phyloP scores from a whole-genome alignment of 768 basidiomycete genomes.

The Udeniomyces megalosporus region DNA sequence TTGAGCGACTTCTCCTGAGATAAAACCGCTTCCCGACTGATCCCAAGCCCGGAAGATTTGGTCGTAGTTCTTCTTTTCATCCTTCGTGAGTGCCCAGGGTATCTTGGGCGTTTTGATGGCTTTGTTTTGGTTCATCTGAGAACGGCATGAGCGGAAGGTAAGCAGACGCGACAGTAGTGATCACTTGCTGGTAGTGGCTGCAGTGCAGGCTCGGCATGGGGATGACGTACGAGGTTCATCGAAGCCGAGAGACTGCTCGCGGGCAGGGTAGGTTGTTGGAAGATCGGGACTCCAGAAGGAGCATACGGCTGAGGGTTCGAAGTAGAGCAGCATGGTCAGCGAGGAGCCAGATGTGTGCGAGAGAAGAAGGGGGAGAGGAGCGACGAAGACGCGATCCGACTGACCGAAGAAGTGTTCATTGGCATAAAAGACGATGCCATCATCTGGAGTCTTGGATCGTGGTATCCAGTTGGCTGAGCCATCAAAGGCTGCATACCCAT shows the following conservation, averaged over 20 bases:
- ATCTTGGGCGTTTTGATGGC: conserved; percentile 50
- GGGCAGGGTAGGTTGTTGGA: conserved; percentile 39
- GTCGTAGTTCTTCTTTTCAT: conserved; percentile 93
- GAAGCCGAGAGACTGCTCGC: conserved; percentile 49
- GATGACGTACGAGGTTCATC: conserved; percentile 30
- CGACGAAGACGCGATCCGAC: conserved; percentile 10
- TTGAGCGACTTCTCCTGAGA: conserved; percentile 62
- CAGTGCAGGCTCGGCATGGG: not conserved
- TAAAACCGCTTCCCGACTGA: conserved; percentile 58
- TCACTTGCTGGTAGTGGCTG: not conserved
- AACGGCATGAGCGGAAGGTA: not conserved
- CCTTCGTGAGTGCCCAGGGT: conserved; percentile 70
- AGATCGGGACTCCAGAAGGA: conserved; percentile 39
- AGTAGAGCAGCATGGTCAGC: not conserved
- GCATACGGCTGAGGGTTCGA: conserved; percentile 23
- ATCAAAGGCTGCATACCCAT: conserved; percentile 34
- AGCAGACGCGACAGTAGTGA: not conserved
- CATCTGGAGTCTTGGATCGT: conserved; percentile 61
- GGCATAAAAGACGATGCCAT: conserved; percentile 92
- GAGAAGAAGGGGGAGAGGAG: conserved; percentile 6
- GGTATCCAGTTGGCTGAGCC: conserved; percentile 52
- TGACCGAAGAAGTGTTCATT: conserved; percentile 27
- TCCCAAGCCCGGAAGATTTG: conserved; percentile 98
- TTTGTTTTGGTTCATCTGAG: conserved; percentile 58
- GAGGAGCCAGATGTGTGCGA: not conserved